Conservation (phyloP, 116 monocot genomes). For the Papilionanthe hybrid region DNA sequence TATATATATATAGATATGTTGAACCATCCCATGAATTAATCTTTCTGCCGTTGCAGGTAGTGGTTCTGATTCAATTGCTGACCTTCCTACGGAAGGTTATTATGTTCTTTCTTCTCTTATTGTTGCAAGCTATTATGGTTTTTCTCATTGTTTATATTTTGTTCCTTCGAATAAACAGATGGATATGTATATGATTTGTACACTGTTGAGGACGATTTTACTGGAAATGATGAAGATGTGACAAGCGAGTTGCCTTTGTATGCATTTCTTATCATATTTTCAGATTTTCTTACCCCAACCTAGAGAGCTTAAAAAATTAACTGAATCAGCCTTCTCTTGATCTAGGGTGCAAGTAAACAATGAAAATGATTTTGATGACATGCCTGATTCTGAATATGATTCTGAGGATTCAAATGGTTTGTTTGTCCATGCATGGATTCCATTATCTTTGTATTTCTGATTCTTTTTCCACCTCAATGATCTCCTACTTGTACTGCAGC, state of each 20-base stretch:
- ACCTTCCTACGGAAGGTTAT: not conserved
- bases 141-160: not conserved
- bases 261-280: constrained; percentile 12
- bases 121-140: not conserved
- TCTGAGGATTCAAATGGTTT: constrained; percentile 92
- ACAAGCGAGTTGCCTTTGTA: constrained; percentile 50
- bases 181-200: constrained; percentile 76
- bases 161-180: constrained; percentile 21
- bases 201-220: constrained; percentile 40
- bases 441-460: not conserved
- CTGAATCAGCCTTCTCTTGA: not conserved
- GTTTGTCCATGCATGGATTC: constrained; percentile 16
- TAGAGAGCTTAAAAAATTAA: not conserved
- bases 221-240: constrained; percentile 19
- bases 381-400: constrained; percentile 47
- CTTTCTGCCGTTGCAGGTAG: not conserved
- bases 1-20: too few relatives aligned
- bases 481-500: constrained; percentile 31
- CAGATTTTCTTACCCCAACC: not conserved
- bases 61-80: not conserved
- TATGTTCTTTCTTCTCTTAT: not conserved
- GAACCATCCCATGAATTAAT: not conserved
- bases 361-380: constrained; percentile 48
- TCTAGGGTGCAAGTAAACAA: constrained; percentile 61
- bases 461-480: not conserved